These are phyloP conservation scores for Retiboletus fuscus DNA, from an alignment of 1,284 basidiomycete species.

Conservation along the genomic window DNA sequence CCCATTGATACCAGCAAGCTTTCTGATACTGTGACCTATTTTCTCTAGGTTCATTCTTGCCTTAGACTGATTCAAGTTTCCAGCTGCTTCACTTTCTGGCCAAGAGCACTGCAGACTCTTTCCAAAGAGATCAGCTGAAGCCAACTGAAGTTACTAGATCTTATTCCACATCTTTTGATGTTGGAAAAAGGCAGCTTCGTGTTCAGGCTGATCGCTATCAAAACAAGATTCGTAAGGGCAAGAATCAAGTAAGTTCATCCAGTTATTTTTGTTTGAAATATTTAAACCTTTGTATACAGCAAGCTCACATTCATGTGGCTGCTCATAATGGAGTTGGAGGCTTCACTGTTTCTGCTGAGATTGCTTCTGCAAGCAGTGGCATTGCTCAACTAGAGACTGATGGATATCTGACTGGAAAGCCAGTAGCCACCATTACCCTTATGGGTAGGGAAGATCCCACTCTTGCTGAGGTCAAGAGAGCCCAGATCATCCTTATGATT, in stretches of 20 bases:
- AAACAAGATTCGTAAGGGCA: slow-evolving; percentile 52
- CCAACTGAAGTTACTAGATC: slow-evolving; percentile 56
- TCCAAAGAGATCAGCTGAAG: slow-evolving; percentile 61
- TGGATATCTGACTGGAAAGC: slow-evolving; percentile 41
- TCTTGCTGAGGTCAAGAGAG: slow-evolving; percentile 61
- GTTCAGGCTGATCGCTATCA: slow-evolving; percentile 56
- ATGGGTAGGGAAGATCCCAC: slow-evolving; percentile 66
- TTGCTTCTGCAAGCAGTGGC: slow-evolving; percentile 12
- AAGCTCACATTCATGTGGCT: slow-evolving; percentile 32
- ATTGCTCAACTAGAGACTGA: slow-evolving; percentile 33
- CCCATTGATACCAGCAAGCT: slow-evolving; percentile 59
- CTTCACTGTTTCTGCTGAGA: slow-evolving; percentile 33
- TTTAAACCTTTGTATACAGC: slow-evolving; percentile 28
- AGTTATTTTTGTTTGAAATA: slow-evolving; percentile 11
- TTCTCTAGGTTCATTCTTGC: neutral
- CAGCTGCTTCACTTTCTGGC: slow-evolving; percentile 57
- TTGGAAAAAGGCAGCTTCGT: slow-evolving; percentile 40
- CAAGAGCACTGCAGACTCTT: slow-evolving; percentile 62
- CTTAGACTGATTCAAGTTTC: slow-evolving; percentile 13
- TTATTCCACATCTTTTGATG: slow-evolving; percentile 46
- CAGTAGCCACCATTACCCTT: slow-evolving; percentile 53
- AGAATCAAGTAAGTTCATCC: slow-evolving; percentile 43
- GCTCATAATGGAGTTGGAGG: slow-evolving; percentile 28
- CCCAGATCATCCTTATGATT: slow-evolving; percentile 57
- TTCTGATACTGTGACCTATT: slow-evolving; percentile 48